Evolutionary conservation across 768 basidiomycete species (phyloP).

Genomic region (Mrakia hoshinonis): DNA sequence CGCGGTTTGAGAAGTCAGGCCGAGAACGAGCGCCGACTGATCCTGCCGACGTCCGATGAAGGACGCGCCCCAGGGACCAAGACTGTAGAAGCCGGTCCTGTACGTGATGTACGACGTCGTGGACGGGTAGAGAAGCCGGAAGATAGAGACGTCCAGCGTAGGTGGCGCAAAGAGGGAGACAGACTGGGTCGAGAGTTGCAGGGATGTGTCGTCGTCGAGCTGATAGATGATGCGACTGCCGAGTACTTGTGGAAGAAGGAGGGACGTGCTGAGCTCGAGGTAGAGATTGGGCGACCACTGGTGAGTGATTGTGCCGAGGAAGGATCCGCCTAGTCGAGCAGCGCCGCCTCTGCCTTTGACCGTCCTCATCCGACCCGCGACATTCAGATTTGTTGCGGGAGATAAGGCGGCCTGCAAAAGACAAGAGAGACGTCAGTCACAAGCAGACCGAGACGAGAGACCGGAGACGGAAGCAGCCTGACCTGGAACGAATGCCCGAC

Average conservation of each 20-base stretch:
- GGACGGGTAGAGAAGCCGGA: slow-evolving; percentile 37
- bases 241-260: slow-evolving; percentile 14
- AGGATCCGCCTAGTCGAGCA: slow-evolving; percentile 40
- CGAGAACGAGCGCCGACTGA: slow-evolving; percentile 31
- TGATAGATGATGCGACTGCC: slow-evolving; percentile 18
- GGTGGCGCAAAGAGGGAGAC: slow-evolving; percentile 39
- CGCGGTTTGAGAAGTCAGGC: slow-evolving; percentile 26
- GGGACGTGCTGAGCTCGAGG: slow-evolving; percentile 36
- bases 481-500: slow-evolving; percentile 22
- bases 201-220: slow-evolving; percentile 26
- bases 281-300: slow-evolving; percentile 60
- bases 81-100: slow-evolving; percentile 22
- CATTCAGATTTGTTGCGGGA: slow-evolving; percentile 12
- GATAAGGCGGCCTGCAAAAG: slow-evolving; percentile 5
- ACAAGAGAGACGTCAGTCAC: not conserved
- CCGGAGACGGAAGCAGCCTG: not conserved
- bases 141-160: slow-evolving; percentile 37
- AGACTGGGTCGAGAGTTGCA: slow-evolving; percentile 36
- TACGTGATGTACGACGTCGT: slow-evolving; percentile 41
- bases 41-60: slow-evolving; percentile 14
- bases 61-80: not conserved
- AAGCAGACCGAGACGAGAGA: not conserved
- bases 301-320: slow-evolving; percentile 65
- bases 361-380: slow-evolving; percentile 13
- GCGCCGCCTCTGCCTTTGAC: not conserved